These are phyloP conservation scores for Cicer pinnatifidum DNA, from an alignment of 306 rosid species.

Conservation along the genomic window DNA sequence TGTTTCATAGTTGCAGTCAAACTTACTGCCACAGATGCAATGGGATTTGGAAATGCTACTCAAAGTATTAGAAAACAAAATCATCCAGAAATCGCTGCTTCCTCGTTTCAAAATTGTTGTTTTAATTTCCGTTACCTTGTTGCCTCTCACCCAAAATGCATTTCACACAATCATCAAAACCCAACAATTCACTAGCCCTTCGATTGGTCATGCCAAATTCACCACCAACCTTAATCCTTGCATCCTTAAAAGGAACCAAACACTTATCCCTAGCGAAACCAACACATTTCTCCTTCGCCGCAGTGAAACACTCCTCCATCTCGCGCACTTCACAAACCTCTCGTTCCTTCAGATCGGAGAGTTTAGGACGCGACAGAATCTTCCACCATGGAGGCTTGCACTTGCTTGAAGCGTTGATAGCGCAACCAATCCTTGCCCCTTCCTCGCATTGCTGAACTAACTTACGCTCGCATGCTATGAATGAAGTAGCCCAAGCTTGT, in stretches of 20 bases:
- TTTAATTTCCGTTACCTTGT: conserved; percentile 14
- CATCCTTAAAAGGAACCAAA: conserved; percentile 64
- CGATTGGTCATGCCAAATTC: conserved; percentile 47
- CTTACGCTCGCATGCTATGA: conserved; percentile 58
- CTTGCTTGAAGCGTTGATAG: conserved; percentile 50
- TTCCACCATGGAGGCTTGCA: conserved; percentile 87
- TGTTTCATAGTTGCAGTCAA: neutral
- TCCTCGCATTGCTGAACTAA: conserved; percentile 69
- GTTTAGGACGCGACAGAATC: conserved; percentile 49
- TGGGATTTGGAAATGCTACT: conserved; percentile 35
- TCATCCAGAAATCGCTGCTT: neutral
- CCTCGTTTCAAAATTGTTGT: conserved; percentile 1
- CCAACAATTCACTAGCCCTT: conserved; percentile 60
- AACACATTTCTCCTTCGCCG: conserved; percentile 53
- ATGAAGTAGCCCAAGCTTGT: conserved; percentile 70
- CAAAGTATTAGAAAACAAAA: neutral
- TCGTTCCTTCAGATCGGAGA: conserved; percentile 58
- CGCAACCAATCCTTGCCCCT: conserved; percentile 70
- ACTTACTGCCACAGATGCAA: too few species aligned
- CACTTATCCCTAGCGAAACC: conserved; percentile 70
- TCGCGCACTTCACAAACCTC: conserved; percentile 66
- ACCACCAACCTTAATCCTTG: conserved; percentile 55
- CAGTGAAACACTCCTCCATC: conserved; percentile 42
- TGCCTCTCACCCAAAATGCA: conserved; percentile 42
- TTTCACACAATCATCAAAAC: conserved; percentile 45